phyloP scores from a whole-genome alignment of 257 asterid species.

The Nicotiana noctiflora region DNA sequence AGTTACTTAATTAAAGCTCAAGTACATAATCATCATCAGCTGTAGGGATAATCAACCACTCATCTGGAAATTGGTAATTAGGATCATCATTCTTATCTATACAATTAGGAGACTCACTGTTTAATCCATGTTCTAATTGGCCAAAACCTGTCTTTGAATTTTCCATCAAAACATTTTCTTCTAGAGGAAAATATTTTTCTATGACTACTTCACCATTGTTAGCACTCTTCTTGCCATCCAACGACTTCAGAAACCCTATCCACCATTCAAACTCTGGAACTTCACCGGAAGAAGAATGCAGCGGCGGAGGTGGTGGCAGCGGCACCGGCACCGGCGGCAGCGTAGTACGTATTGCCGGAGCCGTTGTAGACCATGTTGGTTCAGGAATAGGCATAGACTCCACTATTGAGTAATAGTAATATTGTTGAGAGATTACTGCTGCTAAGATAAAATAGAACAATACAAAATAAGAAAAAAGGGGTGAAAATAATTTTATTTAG shows the following conservation, averaged over 20 bases:
- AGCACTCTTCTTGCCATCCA: conserved; percentile 18
- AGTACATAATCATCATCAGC: conserved; percentile 9
- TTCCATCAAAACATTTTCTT: conserved; percentile 8
- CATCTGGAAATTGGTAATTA: conserved; percentile 12
- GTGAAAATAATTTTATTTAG: too few relatives aligned
- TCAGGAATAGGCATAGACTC: conserved; percentile 27
- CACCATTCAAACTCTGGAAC: conserved; percentile 34
- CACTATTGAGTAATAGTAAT: conserved; percentile 16
- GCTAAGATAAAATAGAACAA: background rate
- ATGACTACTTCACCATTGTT: background rate
- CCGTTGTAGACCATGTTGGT: conserved; percentile 41
- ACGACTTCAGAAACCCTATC: conserved; percentile 31
- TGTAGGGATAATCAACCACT: conserved; percentile 22
- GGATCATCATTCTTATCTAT: conserved; percentile 4
- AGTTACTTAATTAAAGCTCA: background rate
- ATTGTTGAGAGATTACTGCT: background rate
- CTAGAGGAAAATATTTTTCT: background rate
- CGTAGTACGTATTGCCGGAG: conserved; percentile 20
- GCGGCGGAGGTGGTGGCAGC: conserved; percentile 12
- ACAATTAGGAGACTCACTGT: background rate
- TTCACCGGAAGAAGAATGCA: conserved; percentile 7
- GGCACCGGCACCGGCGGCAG: conserved; percentile 9
- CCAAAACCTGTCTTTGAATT: background rate
- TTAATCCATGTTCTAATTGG: conserved; percentile 8
- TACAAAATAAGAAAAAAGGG: background rate